Evolutionary conservation across 2,329 filamentous ascomycete species (phyloP).

Genomic region (Chrysosporium queenslandicum): DNA sequence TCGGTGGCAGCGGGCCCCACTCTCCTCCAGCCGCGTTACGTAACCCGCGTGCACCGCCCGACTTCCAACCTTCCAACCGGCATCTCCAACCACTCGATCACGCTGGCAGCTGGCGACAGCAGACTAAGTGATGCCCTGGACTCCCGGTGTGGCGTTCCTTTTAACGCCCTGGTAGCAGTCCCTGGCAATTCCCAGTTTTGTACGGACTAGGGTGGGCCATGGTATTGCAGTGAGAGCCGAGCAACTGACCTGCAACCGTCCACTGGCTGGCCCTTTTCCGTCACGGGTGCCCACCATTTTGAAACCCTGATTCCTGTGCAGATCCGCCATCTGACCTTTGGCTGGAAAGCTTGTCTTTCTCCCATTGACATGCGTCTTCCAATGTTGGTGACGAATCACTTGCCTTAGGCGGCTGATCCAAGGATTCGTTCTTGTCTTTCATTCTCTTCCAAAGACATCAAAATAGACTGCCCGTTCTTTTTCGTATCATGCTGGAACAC

Average conservation of each 20-base stretch:
- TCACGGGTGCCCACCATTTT: background rate
- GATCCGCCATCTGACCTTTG: background rate
- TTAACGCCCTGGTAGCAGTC: too few species aligned
- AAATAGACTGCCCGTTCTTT: too few species aligned
- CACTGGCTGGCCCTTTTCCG: background rate
- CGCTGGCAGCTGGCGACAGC: too few species aligned
- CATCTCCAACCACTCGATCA: too few species aligned
- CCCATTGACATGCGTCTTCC: background rate
- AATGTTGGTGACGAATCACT: background rate
- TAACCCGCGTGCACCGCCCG: background rate
- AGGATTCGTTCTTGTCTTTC: background rate
- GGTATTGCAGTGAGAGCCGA: too few species aligned
- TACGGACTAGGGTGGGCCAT: too few species aligned
- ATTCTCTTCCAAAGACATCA: too few species aligned
- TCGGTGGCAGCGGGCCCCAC: background rate
- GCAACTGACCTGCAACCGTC: too few species aligned
- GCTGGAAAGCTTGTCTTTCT: background rate
- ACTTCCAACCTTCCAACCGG: background rate
- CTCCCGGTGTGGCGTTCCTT: background rate
- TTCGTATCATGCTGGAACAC: constrained; percentile 2
- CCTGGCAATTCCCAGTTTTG: background rate
- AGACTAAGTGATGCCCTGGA: too few species aligned
- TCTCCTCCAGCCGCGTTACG: constrained; percentile 3
- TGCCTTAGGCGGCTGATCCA: background rate
- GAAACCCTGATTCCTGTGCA: background rate